Evolutionary conservation across 768 basidiomycete genomes (phyloP).

Genomic region (Russula emetica): DNA sequence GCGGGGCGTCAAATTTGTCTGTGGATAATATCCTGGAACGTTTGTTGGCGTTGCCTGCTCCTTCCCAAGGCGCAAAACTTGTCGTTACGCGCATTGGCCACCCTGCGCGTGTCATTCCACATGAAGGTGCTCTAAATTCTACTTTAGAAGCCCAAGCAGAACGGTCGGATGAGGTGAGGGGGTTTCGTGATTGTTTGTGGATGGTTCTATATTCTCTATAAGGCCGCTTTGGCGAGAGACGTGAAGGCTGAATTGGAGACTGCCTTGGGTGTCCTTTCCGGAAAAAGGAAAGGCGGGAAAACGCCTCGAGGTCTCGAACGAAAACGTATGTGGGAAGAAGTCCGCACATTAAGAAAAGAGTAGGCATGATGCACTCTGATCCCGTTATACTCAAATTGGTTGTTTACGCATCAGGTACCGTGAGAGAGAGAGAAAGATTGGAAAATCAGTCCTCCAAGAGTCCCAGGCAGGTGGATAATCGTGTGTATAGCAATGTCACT

Average conservation of each 20-base stretch:
- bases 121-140: slow-evolving; percentile 58
- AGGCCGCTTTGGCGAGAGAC: slow-evolving; percentile 83
- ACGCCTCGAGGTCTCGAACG: slow-evolving; percentile 66
- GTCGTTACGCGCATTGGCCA: slow-evolving; percentile 89
- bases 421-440: slow-evolving; percentile 80
- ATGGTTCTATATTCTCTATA: neutral
- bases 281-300: slow-evolving; percentile 71
- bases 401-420: slow-evolving; percentile 57
- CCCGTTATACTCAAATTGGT: slow-evolving; percentile 6
- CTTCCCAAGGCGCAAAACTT: slow-evolving; percentile 47
- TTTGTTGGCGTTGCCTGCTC: slow-evolving; percentile 56
- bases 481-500: slow-evolving; percentile 1
- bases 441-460: slow-evolving; percentile 71
- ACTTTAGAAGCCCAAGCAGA: slow-evolving; percentile 72
- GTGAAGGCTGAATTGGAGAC: slow-evolving; percentile 82
- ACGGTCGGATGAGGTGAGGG: slow-evolving; percentile 60
- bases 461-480: slow-evolving; percentile 53
- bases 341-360: slow-evolving; percentile 87
- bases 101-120: slow-evolving; percentile 85
- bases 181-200: neutral
- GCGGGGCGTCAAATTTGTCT: slow-evolving; percentile 90
- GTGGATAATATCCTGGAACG: slow-evolving; percentile 95
- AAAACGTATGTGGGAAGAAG: slow-evolving; percentile 83
- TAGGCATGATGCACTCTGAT: slow-evolving; percentile 36
- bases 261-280: slow-evolving; percentile 59